phyloP scores from a whole-genome alignment of 2,329 filamentous ascomycete species.

The Verticillium nubilum region DNA sequence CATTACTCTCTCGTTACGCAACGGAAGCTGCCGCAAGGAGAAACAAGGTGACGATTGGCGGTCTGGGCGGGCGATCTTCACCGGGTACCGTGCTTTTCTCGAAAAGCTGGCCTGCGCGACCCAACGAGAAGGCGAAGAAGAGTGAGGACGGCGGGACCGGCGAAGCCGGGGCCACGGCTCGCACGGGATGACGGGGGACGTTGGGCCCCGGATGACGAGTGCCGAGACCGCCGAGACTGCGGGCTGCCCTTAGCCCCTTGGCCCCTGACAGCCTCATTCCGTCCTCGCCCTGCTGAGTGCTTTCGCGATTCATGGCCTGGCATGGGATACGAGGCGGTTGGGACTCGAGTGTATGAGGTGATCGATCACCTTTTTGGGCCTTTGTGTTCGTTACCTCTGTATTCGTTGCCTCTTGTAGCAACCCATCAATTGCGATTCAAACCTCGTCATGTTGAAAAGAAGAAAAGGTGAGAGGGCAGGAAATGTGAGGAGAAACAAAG shows the following conservation, averaged over 20 bases:
- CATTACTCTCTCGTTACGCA: background rate
- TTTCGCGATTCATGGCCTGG: background rate
- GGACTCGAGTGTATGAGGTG: too few species aligned
- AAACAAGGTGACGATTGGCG: background rate
- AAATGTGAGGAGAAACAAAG: too few species aligned
- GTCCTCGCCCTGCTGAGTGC: background rate
- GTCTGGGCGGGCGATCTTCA: background rate
- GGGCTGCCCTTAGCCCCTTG: background rate
- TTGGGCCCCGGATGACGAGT: background rate
- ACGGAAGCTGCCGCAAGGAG: background rate
- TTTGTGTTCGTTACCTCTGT: too few species aligned
- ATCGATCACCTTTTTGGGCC: too few species aligned
- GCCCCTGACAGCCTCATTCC: background rate
- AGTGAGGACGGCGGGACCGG: too few species aligned
- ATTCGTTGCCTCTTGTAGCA: too few species aligned
- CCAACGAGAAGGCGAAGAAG: background rate
- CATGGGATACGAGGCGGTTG: too few species aligned
- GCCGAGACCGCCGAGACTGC: background rate
- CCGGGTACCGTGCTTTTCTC: background rate
- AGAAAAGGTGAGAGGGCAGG: too few species aligned
- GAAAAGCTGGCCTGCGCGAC: background rate
- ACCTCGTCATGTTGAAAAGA: too few species aligned
- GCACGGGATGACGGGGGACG: background rate
- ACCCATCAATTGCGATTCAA: too few species aligned
- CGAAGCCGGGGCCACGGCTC: background rate